These are phyloP conservation scores for Alternaria burnsii DNA, from an alignment of 2,329 filamentous ascomycete genomes.

Conservation along the genomic window DNA sequence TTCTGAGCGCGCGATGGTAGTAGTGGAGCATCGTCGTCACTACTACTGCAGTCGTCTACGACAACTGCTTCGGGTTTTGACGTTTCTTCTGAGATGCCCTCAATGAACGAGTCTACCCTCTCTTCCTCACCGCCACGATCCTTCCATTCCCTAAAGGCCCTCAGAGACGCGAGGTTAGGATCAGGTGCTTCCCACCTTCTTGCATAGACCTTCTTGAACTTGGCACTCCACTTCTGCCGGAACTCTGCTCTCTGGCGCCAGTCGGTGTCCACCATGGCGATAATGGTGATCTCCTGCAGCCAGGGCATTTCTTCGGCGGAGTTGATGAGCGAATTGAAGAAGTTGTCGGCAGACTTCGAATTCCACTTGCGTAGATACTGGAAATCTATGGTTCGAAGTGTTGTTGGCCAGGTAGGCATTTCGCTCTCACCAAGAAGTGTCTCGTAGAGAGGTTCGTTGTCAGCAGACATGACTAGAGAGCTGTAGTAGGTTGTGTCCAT, in stretches of 20 bases:
- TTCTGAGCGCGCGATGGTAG: conserved; percentile 26
- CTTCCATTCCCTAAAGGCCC: conserved; percentile 55
- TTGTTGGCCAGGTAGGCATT: conserved; percentile 79
- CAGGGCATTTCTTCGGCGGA: conserved; percentile 71
- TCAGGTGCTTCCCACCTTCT: conserved; percentile 58
- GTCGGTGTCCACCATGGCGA: conserved; percentile 75
- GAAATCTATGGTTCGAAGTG: conserved; percentile 75
- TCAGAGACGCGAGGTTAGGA: conserved; percentile 53
- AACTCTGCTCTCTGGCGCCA: conserved; percentile 87
- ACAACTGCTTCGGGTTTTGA: background rate
- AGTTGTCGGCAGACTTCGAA: conserved; percentile 73
- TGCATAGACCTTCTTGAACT: conserved; percentile 72
- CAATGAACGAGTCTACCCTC: conserved; percentile 37
- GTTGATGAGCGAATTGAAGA: conserved; percentile 81
- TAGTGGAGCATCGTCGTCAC: conserved; percentile 42
- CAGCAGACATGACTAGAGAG: conserved; percentile 70
- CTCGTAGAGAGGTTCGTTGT: conserved; percentile 79
- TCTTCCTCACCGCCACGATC: conserved; percentile 14
- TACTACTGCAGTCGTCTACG: conserved; percentile 18
- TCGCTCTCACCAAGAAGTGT: conserved; percentile 69
- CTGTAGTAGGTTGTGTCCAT: conserved; percentile 84
- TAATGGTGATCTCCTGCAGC: conserved; percentile 73
- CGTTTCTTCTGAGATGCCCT: conserved; percentile 22
- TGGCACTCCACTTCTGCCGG: conserved; percentile 78
- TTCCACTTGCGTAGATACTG: conserved; percentile 80